A percentile compares a stretch with the other conserved stretches of the same genome.
phyloP scores from a whole-genome alignment of 148 eudicot genomes.

The Dysphania ambrosioides region DNA sequence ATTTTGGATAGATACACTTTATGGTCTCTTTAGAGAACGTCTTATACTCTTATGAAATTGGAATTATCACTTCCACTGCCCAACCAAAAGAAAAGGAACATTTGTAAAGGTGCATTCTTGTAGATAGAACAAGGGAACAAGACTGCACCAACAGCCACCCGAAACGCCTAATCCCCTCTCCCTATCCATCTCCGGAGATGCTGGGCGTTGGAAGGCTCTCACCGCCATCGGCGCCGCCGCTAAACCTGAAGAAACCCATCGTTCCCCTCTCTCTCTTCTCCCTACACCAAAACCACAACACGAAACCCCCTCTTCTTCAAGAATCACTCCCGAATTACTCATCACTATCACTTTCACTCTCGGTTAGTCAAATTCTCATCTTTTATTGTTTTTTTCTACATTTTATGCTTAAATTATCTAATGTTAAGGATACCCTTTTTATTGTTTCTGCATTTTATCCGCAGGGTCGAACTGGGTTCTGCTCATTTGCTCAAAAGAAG shows the following conservation, averaged over 20 bases:
- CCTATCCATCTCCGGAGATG: conserved; percentile 36
- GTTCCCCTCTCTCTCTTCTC: not conserved
- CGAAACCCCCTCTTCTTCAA: not conserved
- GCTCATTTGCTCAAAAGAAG: conserved; percentile 41
- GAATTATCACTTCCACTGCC: too few relatives aligned
- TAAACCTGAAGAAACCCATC: conserved; percentile 10
- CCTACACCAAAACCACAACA: conserved; percentile 11
- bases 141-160: not conserved
- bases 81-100: too few relatives aligned
- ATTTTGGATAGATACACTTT: too few relatives aligned
- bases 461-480: conserved; percentile 38
- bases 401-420: conserved; percentile 14
- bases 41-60: too few relatives aligned
- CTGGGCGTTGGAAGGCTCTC: conserved; percentile 38
- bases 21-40: too few relatives aligned
- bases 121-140: not conserved
- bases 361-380: not conserved
- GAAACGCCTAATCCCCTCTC: not conserved
- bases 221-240: conserved; percentile 31
- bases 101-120: too few relatives aligned
- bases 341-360: not conserved
- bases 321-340: not conserved
- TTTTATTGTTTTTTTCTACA: not conserved
- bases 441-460: conserved; percentile 17
- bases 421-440: conserved; percentile 25